Evolutionary conservation across 2,329 filamentous ascomycete genomes (phyloP).

Genomic region (Colletotrichum filicis): DNA sequence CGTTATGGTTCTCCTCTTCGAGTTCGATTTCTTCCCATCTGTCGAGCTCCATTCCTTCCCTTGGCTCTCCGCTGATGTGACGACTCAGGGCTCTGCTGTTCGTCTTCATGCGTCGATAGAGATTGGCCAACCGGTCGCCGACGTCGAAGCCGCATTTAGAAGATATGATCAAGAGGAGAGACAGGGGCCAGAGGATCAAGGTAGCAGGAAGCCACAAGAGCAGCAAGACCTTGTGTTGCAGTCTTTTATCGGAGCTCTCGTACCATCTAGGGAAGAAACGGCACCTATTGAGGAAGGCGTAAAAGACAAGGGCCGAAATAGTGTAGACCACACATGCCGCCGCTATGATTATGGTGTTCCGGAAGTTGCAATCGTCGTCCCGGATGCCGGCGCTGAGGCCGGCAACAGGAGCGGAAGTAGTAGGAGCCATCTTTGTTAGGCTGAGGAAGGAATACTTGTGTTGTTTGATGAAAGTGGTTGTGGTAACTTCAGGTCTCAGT

Average conservation of each 20-base stretch:
- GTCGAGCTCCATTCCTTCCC: not conserved
- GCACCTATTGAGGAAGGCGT: not conserved
- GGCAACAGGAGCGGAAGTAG: not conserved
- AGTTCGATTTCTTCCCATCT: not conserved
- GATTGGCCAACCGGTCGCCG: not conserved
- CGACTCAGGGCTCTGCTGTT: too few species aligned
- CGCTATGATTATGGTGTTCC: not conserved
- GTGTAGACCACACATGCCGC: not conserved
- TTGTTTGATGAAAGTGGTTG: too few species aligned
- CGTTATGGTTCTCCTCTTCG: not conserved
- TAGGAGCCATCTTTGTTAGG: not conserved
- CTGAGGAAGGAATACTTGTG: not conserved
- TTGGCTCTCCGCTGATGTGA: not conserved
- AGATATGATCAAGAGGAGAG: not conserved
- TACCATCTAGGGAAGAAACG: conserved; percentile 16
- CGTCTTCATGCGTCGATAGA: too few species aligned
- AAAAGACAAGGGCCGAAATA: not conserved
- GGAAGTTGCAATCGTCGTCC: not conserved
- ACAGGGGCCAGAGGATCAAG: conserved; percentile 3
- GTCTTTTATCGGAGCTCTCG: not conserved
- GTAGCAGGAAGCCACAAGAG: not conserved
- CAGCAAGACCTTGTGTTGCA: not conserved
- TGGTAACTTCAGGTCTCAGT: not conserved
- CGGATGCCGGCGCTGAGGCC: not conserved
- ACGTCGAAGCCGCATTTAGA: not conserved